Evolutionary conservation across 1,284 basidiomycete species (phyloP).

Genomic region (Pseudozyma thailandica): DNA sequence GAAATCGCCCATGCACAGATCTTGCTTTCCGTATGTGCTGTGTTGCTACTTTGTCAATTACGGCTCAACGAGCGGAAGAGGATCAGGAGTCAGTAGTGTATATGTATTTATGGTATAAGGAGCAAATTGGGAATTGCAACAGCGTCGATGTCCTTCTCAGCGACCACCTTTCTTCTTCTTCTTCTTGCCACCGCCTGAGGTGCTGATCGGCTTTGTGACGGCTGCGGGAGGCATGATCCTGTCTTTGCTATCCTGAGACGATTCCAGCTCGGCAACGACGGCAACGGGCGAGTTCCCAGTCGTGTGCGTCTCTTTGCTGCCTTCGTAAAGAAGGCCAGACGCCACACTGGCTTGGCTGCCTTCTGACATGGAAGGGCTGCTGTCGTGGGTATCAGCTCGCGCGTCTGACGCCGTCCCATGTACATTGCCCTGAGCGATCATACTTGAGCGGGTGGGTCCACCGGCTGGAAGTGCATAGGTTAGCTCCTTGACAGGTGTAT

Average conservation of each 20-base stretch:
- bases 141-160: slow-evolving; percentile 2
- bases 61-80: background rate
- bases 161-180: slow-evolving; percentile 40
- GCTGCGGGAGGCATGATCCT: background rate
- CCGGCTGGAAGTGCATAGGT: slow-evolving; percentile 33
- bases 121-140: background rate
- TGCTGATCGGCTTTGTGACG: slow-evolving; percentile 11
- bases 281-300: slow-evolving; percentile 1
- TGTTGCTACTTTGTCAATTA: too few species aligned
- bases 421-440: slow-evolving; percentile 35
- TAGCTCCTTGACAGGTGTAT: slow-evolving; percentile 11
- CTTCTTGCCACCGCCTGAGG: slow-evolving; percentile 31
- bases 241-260: background rate
- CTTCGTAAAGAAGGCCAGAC: slow-evolving; percentile 35
- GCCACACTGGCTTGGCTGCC: slow-evolving; percentile 20
- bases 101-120: background rate
- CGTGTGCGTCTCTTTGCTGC: slow-evolving; percentile 35
- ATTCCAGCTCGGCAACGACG: slow-evolving; percentile 1
- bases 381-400: slow-evolving; percentile 9
- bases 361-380: slow-evolving; percentile 28
- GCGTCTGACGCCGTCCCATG: slow-evolving; percentile 9
- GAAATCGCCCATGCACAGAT: too few species aligned
- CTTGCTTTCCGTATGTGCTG: too few species aligned
- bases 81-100: background rate
- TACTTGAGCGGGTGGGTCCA: slow-evolving; percentile 33